Evolutionary conservation across 345 rosid species (phyloP).

Genomic region (Fremontodendron californicum): DNA sequence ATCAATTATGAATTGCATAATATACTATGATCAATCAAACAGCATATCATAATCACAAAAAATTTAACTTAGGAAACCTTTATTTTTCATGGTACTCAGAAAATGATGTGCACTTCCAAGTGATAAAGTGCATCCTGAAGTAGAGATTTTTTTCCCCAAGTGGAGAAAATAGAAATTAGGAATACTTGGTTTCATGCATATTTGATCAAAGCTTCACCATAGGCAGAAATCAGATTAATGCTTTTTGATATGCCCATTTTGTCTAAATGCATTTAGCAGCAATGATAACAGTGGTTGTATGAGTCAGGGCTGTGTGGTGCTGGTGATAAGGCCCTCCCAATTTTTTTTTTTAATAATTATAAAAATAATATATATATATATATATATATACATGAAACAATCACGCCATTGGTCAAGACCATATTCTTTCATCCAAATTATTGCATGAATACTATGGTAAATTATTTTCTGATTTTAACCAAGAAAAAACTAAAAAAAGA

Average conservation of each 20-base stretch:
- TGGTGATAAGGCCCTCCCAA: not conserved
- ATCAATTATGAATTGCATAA: too few species aligned
- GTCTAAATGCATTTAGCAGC: constrained; percentile 27
- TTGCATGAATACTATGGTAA: constrained; percentile 4
- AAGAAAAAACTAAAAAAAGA: not conserved
- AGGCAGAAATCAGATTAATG: too few species aligned
- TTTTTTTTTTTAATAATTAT: not conserved
- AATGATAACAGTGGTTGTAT: constrained; percentile 16
- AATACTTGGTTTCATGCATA: not conserved
- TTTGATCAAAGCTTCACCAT: constrained; percentile 4
- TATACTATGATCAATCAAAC: too few species aligned
- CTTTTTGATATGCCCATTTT: constrained; percentile 25
- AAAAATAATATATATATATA: too few species aligned
- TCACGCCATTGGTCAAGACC: constrained; percentile 14
- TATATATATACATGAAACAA: not conserved
- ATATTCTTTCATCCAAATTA: not conserved
- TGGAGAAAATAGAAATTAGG: not conserved
- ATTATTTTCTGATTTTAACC: not conserved
- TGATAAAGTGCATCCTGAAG: not conserved
- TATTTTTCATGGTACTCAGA: not conserved
- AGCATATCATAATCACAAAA: too few species aligned
- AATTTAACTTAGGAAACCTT: not conserved
- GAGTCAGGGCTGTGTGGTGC: constrained; percentile 3
- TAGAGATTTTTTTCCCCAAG: not conserved
- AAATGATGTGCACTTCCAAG: not conserved